A percentile compares a stretch with the other conserved stretches of the same genome.
Conservation (phyloP, 1,284 basidiomycete genomes). For the Inonotus obliquus region DNA sequence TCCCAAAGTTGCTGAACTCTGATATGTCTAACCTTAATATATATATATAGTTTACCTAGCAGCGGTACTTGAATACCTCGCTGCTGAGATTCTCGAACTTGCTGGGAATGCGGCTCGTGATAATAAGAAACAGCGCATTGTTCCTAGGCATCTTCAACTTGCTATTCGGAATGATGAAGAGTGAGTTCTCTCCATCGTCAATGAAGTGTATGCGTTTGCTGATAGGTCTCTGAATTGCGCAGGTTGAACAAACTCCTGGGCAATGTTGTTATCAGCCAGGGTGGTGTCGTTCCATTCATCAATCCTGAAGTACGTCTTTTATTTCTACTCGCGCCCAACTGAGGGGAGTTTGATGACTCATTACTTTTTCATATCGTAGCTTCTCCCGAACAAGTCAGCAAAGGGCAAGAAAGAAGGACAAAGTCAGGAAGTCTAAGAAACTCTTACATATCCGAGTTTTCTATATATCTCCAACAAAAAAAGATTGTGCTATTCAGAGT, state of each 20-base stretch:
- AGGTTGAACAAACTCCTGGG: slow-evolving; percentile 71
- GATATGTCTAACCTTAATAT: background rate
- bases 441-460: too few species aligned
- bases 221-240: background rate
- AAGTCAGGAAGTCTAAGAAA: slow-evolving; percentile 17
- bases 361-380: too few species aligned
- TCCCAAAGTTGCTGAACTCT: too few species aligned
- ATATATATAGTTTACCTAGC: slow-evolving; percentile 70
- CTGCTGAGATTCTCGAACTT: slow-evolving; percentile 85
- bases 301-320: slow-evolving; percentile 35
- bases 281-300: slow-evolving; percentile 76
- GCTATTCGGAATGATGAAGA: slow-evolving; percentile 87
- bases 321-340: too few species aligned
- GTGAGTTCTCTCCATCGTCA: slow-evolving; percentile 30
- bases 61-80: slow-evolving; percentile 78
- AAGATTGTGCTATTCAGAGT: background rate
- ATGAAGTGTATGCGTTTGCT: too few species aligned
- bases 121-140: slow-evolving; percentile 85
- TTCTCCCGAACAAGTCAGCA: slow-evolving; percentile 46
- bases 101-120: slow-evolving; percentile 80
- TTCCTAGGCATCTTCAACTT: slow-evolving; percentile 83
- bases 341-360: too few species aligned
- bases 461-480: too few species aligned
- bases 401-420: slow-evolving; percentile 19
- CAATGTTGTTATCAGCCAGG: slow-evolving; percentile 81